Base-by-base conservation (phyloP, 1,284 basidiomycete genomes). In the Microstroma glucosiphilum region DNA sequence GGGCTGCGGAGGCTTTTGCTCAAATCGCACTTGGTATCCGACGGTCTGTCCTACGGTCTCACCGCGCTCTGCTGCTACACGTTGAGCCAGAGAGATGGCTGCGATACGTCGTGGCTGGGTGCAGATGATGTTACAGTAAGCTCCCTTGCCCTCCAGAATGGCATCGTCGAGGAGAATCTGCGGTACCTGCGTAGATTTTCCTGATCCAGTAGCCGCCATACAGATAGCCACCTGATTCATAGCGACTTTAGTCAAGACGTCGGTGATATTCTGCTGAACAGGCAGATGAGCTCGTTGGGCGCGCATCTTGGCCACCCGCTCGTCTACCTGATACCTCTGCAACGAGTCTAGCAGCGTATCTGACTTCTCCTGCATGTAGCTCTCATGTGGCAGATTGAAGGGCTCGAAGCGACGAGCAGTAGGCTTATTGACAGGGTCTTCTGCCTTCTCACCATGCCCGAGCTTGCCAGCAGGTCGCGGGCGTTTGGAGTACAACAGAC, bases 101-200 rank as follows among this genome's bases (percentile, higher is more conserved):
- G 94, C 92, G 54, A 96, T 84, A 67, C 93, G 86, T 64, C 93
- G 86, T 8, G 93, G 93, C 76, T 96, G 93, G 0, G 93, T 96
- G 76, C 92, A 96, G 56, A 96, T 82, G 69, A 97, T 86, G 79
- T 96, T 96, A 82, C 92, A 96, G 58, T 83, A 82, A 0, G 90
- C 87, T 15, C 93, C 93, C 64, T 90, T 83, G 30, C 87, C 89
- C 40, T 84, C 83, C 37, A 88, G 83, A 69, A 92, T 93, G 75
- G 84, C 88, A 58, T 90, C 85, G 75, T 97, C 92, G 57, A 97
- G 85, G 65, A 96, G 86, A 57, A 96, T 83, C 80, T 96, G 93
- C 1, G 93, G 93, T 43, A 96, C 86, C 78, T 97, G 93, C 0
- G 93, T 96, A 8, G 92, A 96, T 82, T 96, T 96, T 9, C 93